Conservation (phyloP, 208 protist genomes). For the Trypanosoma melophagium region DNA sequence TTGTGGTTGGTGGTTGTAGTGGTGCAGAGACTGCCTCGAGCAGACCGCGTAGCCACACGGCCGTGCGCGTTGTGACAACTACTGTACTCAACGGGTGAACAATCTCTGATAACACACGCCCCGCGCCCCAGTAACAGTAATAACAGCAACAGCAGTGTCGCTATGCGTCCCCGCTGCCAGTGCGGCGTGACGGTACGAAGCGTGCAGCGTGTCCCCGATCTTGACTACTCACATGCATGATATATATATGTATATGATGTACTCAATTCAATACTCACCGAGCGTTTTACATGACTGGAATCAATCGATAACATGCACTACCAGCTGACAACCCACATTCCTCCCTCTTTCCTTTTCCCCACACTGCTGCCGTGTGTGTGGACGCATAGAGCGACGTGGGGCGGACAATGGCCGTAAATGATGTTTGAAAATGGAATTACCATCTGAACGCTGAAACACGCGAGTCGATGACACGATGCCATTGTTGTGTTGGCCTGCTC, state of each 20-base stretch:
- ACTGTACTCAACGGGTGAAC: too few relatives aligned
- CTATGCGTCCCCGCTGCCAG: constrained; percentile 30
- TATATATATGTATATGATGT: constrained; percentile 24
- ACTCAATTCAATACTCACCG: constrained; percentile 32
- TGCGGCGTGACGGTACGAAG: constrained; percentile 34
- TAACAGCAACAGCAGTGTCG: constrained; percentile 26
- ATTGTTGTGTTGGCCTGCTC: neutral
- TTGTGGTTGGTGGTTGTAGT: constrained; percentile 13
- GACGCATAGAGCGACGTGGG: too few relatives aligned
- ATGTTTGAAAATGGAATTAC: constrained; percentile 36
- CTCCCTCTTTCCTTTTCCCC: neutral
- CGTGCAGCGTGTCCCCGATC: neutral
- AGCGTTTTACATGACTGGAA: constrained; percentile 23
- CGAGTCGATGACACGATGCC: constrained; percentile 23
- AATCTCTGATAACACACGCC: too few relatives aligned
- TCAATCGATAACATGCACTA: constrained; percentile 32
- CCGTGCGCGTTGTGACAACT: too few relatives aligned
- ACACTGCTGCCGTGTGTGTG: constrained; percentile 1
- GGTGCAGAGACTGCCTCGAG: too few relatives aligned
- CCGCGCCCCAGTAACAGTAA: too few relatives aligned
- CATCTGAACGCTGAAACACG: constrained; percentile 25
- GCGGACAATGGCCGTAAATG: neutral
- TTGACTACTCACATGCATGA: too few relatives aligned
- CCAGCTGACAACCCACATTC: constrained; percentile 28
- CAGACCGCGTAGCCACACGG: too few relatives aligned